Evolutionary conservation across 768 basidiomycete genomes (phyloP), one percentile per base, ranked within the genome.

Genomic region (Filobasidium wieringae): DNA sequence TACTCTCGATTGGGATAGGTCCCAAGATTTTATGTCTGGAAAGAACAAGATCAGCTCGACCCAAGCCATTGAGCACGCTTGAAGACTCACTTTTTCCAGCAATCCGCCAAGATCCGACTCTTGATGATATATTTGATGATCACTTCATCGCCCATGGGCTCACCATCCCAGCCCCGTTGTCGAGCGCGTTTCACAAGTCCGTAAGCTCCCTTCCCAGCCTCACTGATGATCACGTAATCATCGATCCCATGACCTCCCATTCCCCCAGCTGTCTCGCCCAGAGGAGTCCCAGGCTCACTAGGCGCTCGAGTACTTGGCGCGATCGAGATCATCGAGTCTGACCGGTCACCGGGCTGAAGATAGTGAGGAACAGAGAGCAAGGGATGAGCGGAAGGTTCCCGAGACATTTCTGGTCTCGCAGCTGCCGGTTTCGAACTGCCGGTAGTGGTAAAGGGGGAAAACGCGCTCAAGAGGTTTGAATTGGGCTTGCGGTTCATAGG

Each of bases 121-220:
- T 97, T 97, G 78, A 97, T 92, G 68, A 97, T 85, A 74, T 95
- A 92, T 70, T 99, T 99, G 75, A 99, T 90, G 66, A 99, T 85
- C 59, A 95, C 76, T 34, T 86, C 83, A 3, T 90, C 85, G 66
- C 93, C 93, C n/a, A 85, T 58, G 0, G 75, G 76, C 37, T 82
- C 78, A 5, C 87, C 88, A 71, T 88, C 84, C 7, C 78, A 66
- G 34, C 78, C 79, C 63, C 84, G 84, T 68, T 91, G 87, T 61
- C 87, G 80, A 1, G 83, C 93, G 55, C 88, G 80, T 73, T 93
- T 91, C 36, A 99, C 93, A 40, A 96, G 78, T 1, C 93, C 93
- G 72, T 96, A 96, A 11, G 93, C 93, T 9, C 92, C 93, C 57
- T 88, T 80, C 14, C 93, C 93, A 26, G 92, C 87, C 68, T 93